Evolutionary conservation across 331 rosid species (phyloP).

Genomic region (Saraca asoca): DNA sequence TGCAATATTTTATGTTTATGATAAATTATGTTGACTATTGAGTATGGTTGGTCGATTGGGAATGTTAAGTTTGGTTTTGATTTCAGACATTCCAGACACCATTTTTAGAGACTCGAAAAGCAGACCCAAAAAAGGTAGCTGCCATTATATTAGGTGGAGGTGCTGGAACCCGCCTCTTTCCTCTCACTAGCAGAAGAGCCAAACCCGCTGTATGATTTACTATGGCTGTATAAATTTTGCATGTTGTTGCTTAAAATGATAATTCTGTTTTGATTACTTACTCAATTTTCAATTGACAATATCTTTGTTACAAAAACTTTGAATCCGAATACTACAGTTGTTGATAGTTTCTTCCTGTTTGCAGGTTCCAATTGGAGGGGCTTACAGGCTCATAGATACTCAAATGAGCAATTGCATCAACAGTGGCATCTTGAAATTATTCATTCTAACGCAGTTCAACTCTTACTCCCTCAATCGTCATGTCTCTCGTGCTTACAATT

Average conservation of each 20-base stretch:
- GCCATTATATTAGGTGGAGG: slow-evolving; percentile 93
- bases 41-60: background rate
- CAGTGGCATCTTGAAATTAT: slow-evolving; percentile 82
- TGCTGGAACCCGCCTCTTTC: slow-evolving; percentile 94
- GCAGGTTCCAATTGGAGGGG: slow-evolving; percentile 97
- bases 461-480: slow-evolving; percentile 96
- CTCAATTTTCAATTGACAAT: background rate
- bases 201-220: slow-evolving; percentile 78
- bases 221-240: background rate
- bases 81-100: slow-evolving; percentile 54
- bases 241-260: background rate
- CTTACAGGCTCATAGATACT: slow-evolving; percentile 88
- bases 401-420: slow-evolving; percentile 99
- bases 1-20: background rate
- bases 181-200: slow-evolving; percentile 90
- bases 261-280: slow-evolving; percentile 3
- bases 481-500: slow-evolving; percentile 73
- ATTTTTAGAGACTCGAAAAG: slow-evolving; percentile 48
- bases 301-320: no score
- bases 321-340: background rate
- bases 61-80: slow-evolving; percentile 17
- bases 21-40: no score
- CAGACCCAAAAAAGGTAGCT: slow-evolving; percentile 83
- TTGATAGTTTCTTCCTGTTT: slow-evolving; percentile 5
- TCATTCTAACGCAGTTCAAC: slow-evolving; percentile 86